Evolutionary conservation across 2,329 filamentous ascomycete species (phyloP).

Genomic region (Cercospora nicotianae): DNA sequence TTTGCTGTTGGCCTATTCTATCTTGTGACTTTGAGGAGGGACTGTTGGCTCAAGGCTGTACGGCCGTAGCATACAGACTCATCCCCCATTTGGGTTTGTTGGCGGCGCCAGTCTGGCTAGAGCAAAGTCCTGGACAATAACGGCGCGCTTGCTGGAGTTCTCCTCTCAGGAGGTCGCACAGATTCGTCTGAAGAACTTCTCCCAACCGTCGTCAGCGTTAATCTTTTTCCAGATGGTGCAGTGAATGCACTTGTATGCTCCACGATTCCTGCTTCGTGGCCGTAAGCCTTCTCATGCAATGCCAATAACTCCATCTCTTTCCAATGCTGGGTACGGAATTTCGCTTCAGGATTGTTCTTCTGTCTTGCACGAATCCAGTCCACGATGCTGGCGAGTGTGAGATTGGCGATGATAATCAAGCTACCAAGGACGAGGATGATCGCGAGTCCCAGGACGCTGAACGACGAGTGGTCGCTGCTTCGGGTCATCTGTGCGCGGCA

Average conservation of each 20-base stretch:
- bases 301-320: background rate
- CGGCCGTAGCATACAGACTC: background rate
- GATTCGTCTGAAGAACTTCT: background rate
- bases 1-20: background rate
- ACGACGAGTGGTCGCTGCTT: background rate
- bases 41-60: background rate
- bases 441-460: background rate
- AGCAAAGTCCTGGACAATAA: background rate
- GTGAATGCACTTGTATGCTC: background rate
- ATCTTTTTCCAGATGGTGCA: background rate
- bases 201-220: background rate
- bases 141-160: background rate
- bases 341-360: background rate
- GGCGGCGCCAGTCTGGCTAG: background rate
- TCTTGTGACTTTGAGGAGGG: background rate
- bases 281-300: background rate
- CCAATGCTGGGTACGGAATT: background rate
- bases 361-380: background rate
- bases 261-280: background rate
- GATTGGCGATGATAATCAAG: background rate
- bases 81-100: background rate
- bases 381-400: background rate
- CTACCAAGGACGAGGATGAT: background rate
- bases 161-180: background rate
- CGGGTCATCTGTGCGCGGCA: background rate